Evolutionary conservation across 352 stramenopile genomes (phyloP), one percentile per base, ranked within the genome.

Genomic region (Globisporangium sylvaticum): DNA sequence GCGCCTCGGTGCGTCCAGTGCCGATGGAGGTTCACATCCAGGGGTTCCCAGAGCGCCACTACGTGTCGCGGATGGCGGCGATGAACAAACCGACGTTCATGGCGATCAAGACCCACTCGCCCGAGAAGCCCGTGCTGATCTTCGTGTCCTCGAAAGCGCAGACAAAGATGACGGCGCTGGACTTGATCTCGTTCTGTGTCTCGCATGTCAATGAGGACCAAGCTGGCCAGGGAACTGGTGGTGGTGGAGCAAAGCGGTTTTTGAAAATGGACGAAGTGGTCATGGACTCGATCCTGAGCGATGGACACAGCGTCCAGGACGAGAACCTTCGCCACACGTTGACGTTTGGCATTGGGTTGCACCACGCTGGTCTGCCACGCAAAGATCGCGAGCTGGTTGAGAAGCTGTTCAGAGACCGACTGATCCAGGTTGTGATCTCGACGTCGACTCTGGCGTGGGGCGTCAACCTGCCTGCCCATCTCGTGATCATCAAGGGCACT

Each of bases 51-150:
- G 97, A 98, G 34, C 94, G 97, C 39, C 96, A 99, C 62, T 99
- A 99, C 59, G 98, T 97, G 62, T 91, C 96, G 22, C 83, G 97
- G 18, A 99, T 99, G 98, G 94, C 96, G 4, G 98, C 96, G 9
- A 99, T 99, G 98, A 99, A 99, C 80, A 99, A 99, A 59, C 98
- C 98, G 6, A 98, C 94, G 6, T 99, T 98, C 69, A 93, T 97
- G 64, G 95, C 97, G 24, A 99, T 99, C 62, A 95, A 97, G 71
- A 80, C 98, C 50, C 90, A 99, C 68, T 97, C 95, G 44, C 88
- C 90, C 0, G 89, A 83, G 9, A 97, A 99, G 65, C 97, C 97
- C 0, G 85, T 89, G 39, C 84, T 99, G 0, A 96, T 99, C 57
- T 99, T 99, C 78, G 98, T 99, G 61, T 97, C 97, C n/a, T 99